Conservation (phyloP, 1,139 yeast species). For the Candida albicans region DNA sequence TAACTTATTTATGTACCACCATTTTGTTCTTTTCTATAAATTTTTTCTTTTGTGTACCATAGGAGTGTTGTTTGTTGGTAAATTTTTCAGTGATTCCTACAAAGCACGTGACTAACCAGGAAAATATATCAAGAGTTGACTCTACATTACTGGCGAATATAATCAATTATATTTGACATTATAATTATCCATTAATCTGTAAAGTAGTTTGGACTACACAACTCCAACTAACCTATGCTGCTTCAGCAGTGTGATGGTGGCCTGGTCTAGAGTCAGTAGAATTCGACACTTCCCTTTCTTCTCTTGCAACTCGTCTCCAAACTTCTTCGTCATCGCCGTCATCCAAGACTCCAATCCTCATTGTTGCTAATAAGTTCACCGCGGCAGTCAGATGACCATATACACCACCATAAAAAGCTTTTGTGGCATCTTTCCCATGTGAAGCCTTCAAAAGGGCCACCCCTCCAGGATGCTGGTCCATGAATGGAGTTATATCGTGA, state of each 20-base stretch:
- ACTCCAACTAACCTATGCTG: conserved; percentile 30
- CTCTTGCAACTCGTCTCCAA: conserved; percentile 59
- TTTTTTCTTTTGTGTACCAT: too few species aligned
- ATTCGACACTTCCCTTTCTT: conserved; percentile 39
- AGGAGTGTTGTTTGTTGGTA: too few species aligned
- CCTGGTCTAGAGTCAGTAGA: conserved; percentile 22
- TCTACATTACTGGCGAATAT: too few species aligned
- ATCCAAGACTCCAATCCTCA: conserved; percentile 72
- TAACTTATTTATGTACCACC: too few species aligned
- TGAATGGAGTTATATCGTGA: conserved; percentile 72
- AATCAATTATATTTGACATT: too few species aligned
- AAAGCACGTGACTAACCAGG: too few species aligned
- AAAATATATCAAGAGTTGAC: too few species aligned
- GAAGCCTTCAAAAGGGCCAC: conserved; percentile 58
- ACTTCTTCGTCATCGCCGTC: conserved; percentile 84
- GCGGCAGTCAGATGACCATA: conserved; percentile 77
- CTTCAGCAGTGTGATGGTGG: conserved; percentile 42
- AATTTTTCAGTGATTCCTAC: too few species aligned
- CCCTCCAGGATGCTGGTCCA: conserved; percentile 76
- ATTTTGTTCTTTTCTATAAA: too few species aligned
- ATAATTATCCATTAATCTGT: too few species aligned
- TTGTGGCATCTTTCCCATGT: conserved; percentile 71
- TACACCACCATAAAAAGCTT: conserved; percentile 74
- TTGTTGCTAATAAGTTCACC: conserved; percentile 65
- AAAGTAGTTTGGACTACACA: not conserved